phyloP scores from a whole-genome alignment of 2,329 filamentous ascomycete genomes.

The Colletotrichum melonis region DNA sequence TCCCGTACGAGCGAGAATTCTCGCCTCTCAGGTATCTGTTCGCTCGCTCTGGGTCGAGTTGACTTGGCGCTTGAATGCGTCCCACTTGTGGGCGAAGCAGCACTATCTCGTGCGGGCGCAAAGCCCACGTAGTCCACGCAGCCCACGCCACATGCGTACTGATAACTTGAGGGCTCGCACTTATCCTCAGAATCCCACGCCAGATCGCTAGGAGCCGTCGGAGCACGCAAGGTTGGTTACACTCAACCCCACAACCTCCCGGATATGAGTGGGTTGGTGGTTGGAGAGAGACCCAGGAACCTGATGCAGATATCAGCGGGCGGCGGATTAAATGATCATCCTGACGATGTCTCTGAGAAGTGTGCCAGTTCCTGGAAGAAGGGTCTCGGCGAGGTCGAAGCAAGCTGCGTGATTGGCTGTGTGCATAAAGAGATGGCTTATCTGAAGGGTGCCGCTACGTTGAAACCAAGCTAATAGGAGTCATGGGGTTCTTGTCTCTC shows the following conservation, averaged over 20 bases:
- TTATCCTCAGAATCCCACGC: constrained; percentile 22
- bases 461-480: constrained; percentile 33
- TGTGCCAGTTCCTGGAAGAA: constrained; percentile 7
- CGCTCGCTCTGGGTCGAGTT: neutral
- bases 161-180: constrained; percentile 12
- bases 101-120: constrained; percentile 25
- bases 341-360: constrained; percentile 17
- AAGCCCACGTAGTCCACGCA: constrained; percentile 23
- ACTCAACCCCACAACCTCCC: constrained; percentile 10
- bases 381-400: neutral
- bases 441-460: constrained; percentile 27
- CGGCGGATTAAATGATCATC: constrained; percentile 27
- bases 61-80: neutral
- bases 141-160: constrained; percentile 20
- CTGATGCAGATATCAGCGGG: neutral
- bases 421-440: constrained; percentile 25
- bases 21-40: neutral
- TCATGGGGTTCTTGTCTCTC: constrained; percentile 36
- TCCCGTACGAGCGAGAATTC: neutral
- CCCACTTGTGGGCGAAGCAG: constrained; percentile 16
- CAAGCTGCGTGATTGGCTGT: constrained; percentile 18
- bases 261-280: constrained; percentile 8
- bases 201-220: constrained; percentile 17
- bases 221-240: constrained; percentile 5
- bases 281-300: neutral